phyloP scores from a whole-genome alignment of 2,329 filamentous ascomycete species.

The Sporothrix phasma region DNA sequence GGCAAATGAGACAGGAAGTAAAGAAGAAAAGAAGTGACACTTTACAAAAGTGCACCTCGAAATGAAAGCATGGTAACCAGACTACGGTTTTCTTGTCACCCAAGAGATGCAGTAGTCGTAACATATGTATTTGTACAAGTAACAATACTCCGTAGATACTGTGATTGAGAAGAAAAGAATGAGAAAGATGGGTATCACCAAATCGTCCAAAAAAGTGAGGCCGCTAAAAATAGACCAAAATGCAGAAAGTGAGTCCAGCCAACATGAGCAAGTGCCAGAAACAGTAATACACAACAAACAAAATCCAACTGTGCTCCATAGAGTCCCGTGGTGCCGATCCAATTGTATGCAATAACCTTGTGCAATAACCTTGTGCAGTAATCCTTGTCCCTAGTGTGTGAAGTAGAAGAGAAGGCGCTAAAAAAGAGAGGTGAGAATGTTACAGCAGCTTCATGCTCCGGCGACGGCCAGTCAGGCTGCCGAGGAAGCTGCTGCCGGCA shows the following conservation, averaged over 20 bases:
- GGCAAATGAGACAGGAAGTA: no score
- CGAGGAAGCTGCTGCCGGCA: constrained; percentile 17
- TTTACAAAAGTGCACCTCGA: no score
- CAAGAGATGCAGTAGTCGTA: no score
- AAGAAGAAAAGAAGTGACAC: no score
- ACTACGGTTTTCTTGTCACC: no score
- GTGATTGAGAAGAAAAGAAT: background rate
- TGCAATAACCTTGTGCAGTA: no score
- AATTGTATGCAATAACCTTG: constrained; percentile 2
- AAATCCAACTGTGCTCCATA: background rate
- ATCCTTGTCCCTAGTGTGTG: background rate
- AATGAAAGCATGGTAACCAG: no score
- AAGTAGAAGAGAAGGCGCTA: background rate
- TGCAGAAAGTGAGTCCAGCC: no score
- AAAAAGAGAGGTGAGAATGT: background rate
- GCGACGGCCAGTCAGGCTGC: constrained; percentile 5
- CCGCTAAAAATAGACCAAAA: background rate
- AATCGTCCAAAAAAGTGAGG: constrained; percentile 7
- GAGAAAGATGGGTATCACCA: constrained; percentile 13
- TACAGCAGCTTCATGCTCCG: constrained; percentile 11
- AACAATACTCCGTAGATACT: no score
- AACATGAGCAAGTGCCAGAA: no score
- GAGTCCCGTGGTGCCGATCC: background rate
- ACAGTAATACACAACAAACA: background rate
- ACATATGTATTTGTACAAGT: no score